phyloP scores from a whole-genome alignment of 495 filamentous ascomycete species.

The Aspergillus ellipticus region DNA sequence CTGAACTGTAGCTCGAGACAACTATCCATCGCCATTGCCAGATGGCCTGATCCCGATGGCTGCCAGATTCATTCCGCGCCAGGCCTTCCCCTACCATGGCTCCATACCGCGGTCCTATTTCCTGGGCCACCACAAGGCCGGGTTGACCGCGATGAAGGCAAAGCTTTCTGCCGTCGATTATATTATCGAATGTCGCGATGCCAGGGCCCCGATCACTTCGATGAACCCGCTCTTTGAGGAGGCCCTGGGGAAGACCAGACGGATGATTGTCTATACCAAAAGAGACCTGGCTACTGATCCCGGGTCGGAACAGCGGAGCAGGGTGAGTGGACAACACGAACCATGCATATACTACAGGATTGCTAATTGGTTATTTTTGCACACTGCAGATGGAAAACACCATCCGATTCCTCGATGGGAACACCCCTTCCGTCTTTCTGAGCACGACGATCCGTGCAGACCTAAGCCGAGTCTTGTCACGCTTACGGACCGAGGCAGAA shows the following conservation, averaged over 20 bases:
- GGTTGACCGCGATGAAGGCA: constrained; percentile 80
- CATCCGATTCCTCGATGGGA: constrained; percentile 57
- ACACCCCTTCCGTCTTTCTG: constrained; percentile 62
- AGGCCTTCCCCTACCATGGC: constrained; percentile 61
- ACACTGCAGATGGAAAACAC: constrained; percentile 33
- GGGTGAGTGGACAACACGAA: constrained; percentile 23
- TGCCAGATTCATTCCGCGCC: constrained; percentile 67
- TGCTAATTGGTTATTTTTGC: not conserved
- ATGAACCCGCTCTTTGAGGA: constrained; percentile 90
- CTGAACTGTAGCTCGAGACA: not conserved
- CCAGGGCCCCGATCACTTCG: constrained; percentile 80
- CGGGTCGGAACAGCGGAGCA: constrained; percentile 23
- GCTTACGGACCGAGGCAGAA: constrained; percentile 46
- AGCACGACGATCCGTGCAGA: constrained; percentile 47
- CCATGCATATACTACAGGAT: not conserved
- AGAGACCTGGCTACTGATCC: constrained; percentile 61
- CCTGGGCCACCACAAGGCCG: constrained; percentile 88
- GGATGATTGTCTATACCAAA: constrained; percentile 91
- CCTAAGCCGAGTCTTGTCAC: constrained; percentile 52
- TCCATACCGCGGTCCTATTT: constrained; percentile 87
- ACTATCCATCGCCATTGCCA: not conserved
- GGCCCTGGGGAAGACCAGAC: constrained; percentile 59
- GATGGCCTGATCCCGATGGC: constrained; percentile 16
- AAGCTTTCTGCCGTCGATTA: constrained; percentile 78
- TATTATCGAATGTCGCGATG: constrained; percentile 93